These are phyloP conservation scores for Hanseniaspora mollemarum DNA, from an alignment of 805 yeast species.

Conservation along the genomic window DNA sequence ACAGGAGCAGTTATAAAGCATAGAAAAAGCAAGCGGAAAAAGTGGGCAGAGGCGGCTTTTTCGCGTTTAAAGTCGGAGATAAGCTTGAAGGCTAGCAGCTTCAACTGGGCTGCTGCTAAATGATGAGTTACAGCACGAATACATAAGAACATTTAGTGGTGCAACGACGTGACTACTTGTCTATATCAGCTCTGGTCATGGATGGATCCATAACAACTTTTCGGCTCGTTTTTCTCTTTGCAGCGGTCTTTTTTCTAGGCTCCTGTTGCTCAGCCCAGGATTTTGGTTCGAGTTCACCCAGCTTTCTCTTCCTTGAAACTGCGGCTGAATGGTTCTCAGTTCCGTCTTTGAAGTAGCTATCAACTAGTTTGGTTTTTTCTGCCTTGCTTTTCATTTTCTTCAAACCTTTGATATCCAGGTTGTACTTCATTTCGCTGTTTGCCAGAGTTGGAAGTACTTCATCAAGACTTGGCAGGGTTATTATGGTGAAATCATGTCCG, in stretches of 20 bases:
- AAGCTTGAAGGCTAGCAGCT: too few relatives aligned
- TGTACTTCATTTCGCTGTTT: constrained; percentile 2
- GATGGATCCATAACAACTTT: constrained; percentile 4
- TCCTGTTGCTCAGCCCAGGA: not conserved
- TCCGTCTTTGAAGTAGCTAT: constrained; percentile 1
- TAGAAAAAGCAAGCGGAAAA: not conserved
- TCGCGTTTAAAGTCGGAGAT: too few relatives aligned
- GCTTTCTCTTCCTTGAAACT: not conserved
- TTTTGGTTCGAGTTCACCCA: not conserved
- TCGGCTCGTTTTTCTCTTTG: not conserved
- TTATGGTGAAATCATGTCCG: not conserved
- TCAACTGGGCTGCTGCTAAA: too few relatives aligned
- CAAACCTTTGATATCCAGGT: not conserved
- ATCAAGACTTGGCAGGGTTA: not conserved
- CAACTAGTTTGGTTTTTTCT: not conserved
- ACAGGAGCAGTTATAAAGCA: not conserved
- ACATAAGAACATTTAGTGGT: too few relatives aligned
- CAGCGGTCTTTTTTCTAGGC: not conserved
- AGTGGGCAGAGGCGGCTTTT: not conserved
- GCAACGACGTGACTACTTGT: too few relatives aligned
- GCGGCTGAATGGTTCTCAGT: not conserved
- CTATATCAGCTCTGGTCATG: not conserved
- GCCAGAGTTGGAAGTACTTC: constrained; percentile 3
- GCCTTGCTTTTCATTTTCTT: not conserved
- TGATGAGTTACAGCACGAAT: too few relatives aligned